A percentile compares a stretch with the other conserved stretches of the same genome.
Evolutionary conservation across 192 early-diverging fungal species (phyloP).

Genomic region (Umbelopsis ramanniana): DNA sequence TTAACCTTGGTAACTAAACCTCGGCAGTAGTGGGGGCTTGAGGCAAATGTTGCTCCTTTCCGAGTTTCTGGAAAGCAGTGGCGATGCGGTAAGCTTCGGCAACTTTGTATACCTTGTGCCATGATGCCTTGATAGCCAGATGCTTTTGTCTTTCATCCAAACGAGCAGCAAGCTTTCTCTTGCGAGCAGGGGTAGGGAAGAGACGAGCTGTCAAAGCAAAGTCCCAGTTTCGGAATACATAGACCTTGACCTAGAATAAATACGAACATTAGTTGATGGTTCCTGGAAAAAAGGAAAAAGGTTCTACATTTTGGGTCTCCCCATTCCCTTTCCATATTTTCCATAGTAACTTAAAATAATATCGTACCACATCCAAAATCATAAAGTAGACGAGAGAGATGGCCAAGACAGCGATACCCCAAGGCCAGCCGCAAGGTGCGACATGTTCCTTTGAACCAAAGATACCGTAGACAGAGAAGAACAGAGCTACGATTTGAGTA

Average conservation of each 20-base stretch:
- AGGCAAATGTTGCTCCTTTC: slow-evolving; percentile 18
- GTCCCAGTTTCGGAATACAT: slow-evolving; percentile 74
- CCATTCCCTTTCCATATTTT: neutral
- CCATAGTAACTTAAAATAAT: neutral
- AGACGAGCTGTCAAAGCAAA: slow-evolving; percentile 83
- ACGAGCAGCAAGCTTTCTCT: slow-evolving; percentile 53
- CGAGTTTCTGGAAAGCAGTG: slow-evolving; percentile 26
- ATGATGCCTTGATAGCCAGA: slow-evolving; percentile 13
- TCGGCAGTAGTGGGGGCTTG: slow-evolving; percentile 7
- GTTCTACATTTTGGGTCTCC: neutral
- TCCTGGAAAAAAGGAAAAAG: neutral
- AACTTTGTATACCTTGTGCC: slow-evolving; percentile 23
- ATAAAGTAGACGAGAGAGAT: slow-evolving; percentile 76
- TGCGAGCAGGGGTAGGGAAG: slow-evolving; percentile 64
- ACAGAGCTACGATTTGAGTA: slow-evolving; percentile 88
- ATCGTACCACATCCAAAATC: slow-evolving; percentile 66
- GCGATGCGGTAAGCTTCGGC: slow-evolving; percentile 29
- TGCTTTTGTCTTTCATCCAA: slow-evolving; percentile 38
- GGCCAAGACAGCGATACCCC: slow-evolving; percentile 68
- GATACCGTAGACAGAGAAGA: slow-evolving; percentile 73
- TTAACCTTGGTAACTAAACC: neutral
- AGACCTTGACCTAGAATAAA: slow-evolving; percentile 64
- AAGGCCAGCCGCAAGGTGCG: slow-evolving; percentile 61
- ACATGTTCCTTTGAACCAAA: slow-evolving; percentile 42
- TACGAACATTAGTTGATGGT: neutral